Evolutionary conservation across 176 grass and related monocot genomes (phyloP).

Genomic region (Neostapfia colusana): DNA sequence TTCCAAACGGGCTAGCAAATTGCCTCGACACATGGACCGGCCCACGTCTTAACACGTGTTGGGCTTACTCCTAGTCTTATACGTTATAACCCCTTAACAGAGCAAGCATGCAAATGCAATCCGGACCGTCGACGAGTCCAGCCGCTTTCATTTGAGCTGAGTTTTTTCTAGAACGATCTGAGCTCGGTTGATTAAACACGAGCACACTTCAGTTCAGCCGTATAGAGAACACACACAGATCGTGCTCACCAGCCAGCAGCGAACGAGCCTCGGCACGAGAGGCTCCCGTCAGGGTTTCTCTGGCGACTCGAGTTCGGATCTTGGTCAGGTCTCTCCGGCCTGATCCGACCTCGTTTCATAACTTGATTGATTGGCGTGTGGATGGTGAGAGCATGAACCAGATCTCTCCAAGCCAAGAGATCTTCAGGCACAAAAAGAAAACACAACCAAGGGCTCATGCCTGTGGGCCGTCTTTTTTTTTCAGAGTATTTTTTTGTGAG

Average conservation of each 20-base stretch:
- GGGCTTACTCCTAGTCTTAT: too few species aligned
- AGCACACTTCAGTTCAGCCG: not conserved
- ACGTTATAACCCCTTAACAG: too few species aligned
- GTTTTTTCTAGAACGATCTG: too few species aligned
- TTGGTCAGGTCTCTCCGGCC: too few species aligned
- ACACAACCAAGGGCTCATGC: conserved; percentile 34
- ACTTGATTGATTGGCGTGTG: not conserved
- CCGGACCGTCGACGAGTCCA: too few species aligned
- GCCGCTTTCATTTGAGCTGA: not conserved
- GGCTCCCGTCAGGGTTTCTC: too few species aligned
- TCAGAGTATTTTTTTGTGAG: too few species aligned
- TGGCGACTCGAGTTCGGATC: too few species aligned
- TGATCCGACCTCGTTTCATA: not conserved
- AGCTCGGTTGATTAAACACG: not conserved
- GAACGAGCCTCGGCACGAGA: too few species aligned
- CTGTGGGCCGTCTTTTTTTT: conserved; percentile 1
- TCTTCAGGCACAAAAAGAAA: too few species aligned
- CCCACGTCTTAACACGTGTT: not conserved
- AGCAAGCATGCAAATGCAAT: not conserved
- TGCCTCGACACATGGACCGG: not conserved
- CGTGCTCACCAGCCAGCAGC: too few species aligned
- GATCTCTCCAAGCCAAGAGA: conserved; percentile 24
- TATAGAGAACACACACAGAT: not conserved
- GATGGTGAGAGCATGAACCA: conserved; percentile 2
- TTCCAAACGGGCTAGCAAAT: not conserved